phyloP scores from a whole-genome alignment of 1,139 yeast species.

The Diutina catenulata region DNA sequence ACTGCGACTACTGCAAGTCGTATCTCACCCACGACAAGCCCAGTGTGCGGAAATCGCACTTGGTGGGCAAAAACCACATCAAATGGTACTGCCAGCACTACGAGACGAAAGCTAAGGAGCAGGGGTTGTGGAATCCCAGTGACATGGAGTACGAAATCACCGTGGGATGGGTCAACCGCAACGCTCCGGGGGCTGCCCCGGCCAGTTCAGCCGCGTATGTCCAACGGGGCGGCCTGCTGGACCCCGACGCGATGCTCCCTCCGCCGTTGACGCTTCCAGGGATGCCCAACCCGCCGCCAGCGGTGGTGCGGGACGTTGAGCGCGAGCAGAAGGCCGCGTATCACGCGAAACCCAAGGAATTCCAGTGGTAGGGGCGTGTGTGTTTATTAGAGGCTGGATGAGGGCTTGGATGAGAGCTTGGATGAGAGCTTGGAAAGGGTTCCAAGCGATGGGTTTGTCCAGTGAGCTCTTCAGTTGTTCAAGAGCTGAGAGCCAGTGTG shows the following conservation, averaged over 20 bases:
- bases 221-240: too few relatives aligned
- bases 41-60: slow-evolving; percentile 78
- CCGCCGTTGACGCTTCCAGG: background rate
- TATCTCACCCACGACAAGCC: slow-evolving; percentile 81
- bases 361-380: too few relatives aligned
- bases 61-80: slow-evolving; percentile 71
- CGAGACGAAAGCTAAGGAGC: slow-evolving; percentile 40
- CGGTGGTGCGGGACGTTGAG: background rate
- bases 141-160: slow-evolving; percentile 25
- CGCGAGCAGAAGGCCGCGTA: background rate
- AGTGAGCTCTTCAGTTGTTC: too few relatives aligned
- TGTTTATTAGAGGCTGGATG: too few relatives aligned
- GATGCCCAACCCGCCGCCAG: slow-evolving; percentile 3
- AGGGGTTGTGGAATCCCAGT: slow-evolving; percentile 32
- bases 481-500: too few relatives aligned
- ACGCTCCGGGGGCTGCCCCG: slow-evolving; percentile 3
- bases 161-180: background rate
- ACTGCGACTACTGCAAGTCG: slow-evolving; percentile 82
- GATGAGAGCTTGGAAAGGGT: too few relatives aligned
- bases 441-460: too few relatives aligned
- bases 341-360: slow-evolving; percentile 3
- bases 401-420: too few relatives aligned
- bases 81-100: slow-evolving; percentile 69
- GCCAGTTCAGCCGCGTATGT: too few relatives aligned
- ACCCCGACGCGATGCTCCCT: background rate